These are phyloP conservation scores for Aplosporella prunicola DNA, from an alignment of 2,329 filamentous ascomycete genomes.

Conservation along the genomic window DNA sequence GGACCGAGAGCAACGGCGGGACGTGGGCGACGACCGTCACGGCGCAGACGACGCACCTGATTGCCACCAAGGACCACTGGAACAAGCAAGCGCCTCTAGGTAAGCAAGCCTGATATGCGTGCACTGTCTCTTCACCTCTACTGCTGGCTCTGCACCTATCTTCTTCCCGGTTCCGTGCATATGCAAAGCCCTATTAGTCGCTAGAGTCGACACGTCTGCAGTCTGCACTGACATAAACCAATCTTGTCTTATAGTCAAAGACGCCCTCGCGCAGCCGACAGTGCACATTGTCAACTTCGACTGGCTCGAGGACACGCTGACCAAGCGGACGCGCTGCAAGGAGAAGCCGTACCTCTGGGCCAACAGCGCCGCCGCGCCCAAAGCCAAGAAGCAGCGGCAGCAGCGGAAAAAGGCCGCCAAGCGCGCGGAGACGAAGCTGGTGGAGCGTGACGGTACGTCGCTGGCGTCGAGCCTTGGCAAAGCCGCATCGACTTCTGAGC, in stretches of 20 bases:
- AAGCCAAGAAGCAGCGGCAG: constrained; percentile 18
- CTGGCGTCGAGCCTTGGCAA: too few relatives aligned
- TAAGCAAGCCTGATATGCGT: constrained; percentile 23
- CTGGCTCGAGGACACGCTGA: constrained; percentile 43
- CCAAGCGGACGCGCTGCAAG: constrained; percentile 20
- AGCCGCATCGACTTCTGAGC: too few relatives aligned
- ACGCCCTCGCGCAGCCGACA: constrained; percentile 6
- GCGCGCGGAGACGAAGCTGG: constrained; percentile 16
- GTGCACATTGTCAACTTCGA: constrained; percentile 30
- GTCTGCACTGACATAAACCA: too few relatives aligned
- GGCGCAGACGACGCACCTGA: constrained; percentile 58
- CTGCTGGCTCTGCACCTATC: neutral
- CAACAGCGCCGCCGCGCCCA: constrained; percentile 13
- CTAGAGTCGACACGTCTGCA: too few relatives aligned
- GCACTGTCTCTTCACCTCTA: neutral
- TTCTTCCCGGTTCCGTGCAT: too few relatives aligned
- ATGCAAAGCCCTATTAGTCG: too few relatives aligned
- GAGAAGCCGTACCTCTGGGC: constrained; percentile 29
- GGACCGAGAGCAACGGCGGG: constrained; percentile 57
- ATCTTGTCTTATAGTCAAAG: constrained; percentile 5
- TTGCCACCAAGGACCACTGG: constrained; percentile 56
- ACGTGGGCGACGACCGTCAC: constrained; percentile 44
- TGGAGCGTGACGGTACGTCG: constrained; percentile 11
- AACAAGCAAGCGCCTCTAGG: constrained; percentile 34
- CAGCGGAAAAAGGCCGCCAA: constrained; percentile 25